phyloP scores from a whole-genome alignment of 179 eudicot species.

The Drosera spatulata region DNA sequence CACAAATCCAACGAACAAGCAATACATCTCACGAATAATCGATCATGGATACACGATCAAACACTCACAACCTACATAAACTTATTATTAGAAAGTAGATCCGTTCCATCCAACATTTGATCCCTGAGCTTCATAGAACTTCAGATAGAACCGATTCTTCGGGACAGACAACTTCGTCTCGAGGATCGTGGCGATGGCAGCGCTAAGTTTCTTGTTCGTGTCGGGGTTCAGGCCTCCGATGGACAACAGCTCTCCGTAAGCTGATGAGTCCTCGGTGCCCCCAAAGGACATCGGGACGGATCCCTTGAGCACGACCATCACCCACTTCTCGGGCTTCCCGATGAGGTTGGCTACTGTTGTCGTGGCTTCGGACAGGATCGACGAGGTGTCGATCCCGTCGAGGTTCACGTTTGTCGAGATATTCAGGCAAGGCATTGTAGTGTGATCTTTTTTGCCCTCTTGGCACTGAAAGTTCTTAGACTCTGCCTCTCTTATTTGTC shows the following conservation, averaged over 20 bases:
- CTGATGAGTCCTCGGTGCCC: conserved; percentile 90
- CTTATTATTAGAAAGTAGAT: too few relatives aligned
- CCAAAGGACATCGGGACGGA: conserved; percentile 90
- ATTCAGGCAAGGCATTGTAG: conserved; percentile 43
- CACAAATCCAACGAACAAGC: too few relatives aligned
- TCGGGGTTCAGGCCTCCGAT: conserved; percentile 78
- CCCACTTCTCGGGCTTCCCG: conserved; percentile 54
- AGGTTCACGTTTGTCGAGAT: conserved; percentile 34
- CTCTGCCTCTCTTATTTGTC: too few relatives aligned
- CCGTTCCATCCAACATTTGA: too few relatives aligned
- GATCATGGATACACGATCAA: too few relatives aligned
- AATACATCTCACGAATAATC: too few relatives aligned
- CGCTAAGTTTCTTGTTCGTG: conserved; percentile 85
- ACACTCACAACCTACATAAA: too few relatives aligned
- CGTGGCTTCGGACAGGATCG: conserved; percentile 36
- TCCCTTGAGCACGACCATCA: conserved; percentile 89
- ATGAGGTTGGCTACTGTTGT: conserved; percentile 26
- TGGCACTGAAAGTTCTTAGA: too few relatives aligned
- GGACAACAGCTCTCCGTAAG: conserved; percentile 85
- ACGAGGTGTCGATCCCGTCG: conserved; percentile 36
- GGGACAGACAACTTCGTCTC: conserved; percentile 75
- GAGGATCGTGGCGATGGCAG: conserved; percentile 65
- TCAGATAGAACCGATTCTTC: conserved; percentile 68
- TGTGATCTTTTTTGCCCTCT: too few relatives aligned
- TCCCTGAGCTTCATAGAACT: conserved; percentile 82